These are phyloP conservation scores for Diaporthe velutina DNA, from an alignment of 2,329 filamentous ascomycete species.

Conservation along the genomic window DNA sequence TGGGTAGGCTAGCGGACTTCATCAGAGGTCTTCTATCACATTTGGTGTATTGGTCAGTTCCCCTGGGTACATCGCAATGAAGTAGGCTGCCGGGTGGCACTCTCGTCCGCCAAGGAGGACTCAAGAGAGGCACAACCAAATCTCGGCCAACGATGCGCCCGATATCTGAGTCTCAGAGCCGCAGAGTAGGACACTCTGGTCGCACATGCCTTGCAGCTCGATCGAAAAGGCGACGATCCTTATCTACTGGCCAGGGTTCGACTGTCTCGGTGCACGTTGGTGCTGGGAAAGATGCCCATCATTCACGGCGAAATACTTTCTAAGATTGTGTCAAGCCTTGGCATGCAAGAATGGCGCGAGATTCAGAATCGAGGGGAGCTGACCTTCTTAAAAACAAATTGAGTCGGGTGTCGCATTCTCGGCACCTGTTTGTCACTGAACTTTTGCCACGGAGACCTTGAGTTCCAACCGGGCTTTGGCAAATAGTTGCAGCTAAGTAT, in stretches of 20 bases:
- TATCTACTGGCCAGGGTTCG: neutral
- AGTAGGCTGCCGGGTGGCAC: neutral
- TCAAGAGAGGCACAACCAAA: no score
- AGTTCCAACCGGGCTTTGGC: neutral
- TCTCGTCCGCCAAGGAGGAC: neutral
- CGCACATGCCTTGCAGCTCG: neutral
- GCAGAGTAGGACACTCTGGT: neutral
- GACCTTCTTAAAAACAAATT: neutral
- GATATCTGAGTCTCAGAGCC: neutral
- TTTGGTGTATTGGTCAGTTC: neutral
- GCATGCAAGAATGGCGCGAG: neutral
- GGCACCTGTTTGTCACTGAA: neutral
- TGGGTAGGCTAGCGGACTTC: neutral
- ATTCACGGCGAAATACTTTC: neutral
- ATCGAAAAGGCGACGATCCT: neutral
- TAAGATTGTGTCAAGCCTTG: neutral
- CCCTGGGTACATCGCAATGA: neutral
- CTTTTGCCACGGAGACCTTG: neutral
- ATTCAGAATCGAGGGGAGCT: neutral
- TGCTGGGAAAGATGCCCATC: neutral
- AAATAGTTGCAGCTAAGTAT: neutral
- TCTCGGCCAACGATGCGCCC: neutral
- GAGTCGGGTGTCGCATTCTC: neutral
- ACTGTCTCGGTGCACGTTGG: neutral
- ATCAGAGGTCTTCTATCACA: neutral